Base-by-base conservation (phyloP, 139 green algal genomes). In the Closterium sp. region DNA sequence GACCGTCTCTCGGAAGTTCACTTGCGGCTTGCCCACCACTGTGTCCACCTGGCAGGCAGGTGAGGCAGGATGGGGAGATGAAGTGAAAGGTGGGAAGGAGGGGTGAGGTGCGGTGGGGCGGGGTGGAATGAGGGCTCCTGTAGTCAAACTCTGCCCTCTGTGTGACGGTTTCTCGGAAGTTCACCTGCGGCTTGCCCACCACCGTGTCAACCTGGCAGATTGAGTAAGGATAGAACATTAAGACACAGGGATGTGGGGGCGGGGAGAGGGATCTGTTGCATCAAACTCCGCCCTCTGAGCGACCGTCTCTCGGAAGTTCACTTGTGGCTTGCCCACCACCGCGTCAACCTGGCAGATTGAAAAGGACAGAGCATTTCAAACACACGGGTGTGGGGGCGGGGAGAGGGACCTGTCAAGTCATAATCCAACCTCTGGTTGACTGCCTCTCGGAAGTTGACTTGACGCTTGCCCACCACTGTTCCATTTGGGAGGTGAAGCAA, bases 101-200 rank as follows among this genome's bases (percentile, higher is more conserved):
- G 84, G 27, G 27, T 30, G 27, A 9, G 79, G 27, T 24, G 73
- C 2, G 4, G 73, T 29, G 73, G 4, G 24, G 73, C 7, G 27
- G 79, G 79, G 27, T 4, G 79, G 27, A 0, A 9, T 45, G 38
- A 45, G 38, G 38, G 38, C 38, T 6, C 38, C 38, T 73, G 50
- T n/a, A 99, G 95, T 99, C 98, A 96, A 98, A 99, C 22, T 97
- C 94, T 17, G 97, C 96, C 9, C 94, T 91, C 50, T 92, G 38
- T 9, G 96, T 98, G 93, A 99, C 98, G n/a, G n/a, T n/a, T n/a
- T n/a, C n/a, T n/a, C n/a, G 95, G 97, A 98, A 99, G 95, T 99
- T 99, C 9, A 99, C 98, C 10, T 97, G 93, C 2, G 98, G 98
- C 84, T 98, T 96, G 24, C 98, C 97, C 42, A 98, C 96, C 92